Base-by-base conservation (phyloP, 1,284 basidiomycete genomes). In the Volvariella surrecta region DNA sequence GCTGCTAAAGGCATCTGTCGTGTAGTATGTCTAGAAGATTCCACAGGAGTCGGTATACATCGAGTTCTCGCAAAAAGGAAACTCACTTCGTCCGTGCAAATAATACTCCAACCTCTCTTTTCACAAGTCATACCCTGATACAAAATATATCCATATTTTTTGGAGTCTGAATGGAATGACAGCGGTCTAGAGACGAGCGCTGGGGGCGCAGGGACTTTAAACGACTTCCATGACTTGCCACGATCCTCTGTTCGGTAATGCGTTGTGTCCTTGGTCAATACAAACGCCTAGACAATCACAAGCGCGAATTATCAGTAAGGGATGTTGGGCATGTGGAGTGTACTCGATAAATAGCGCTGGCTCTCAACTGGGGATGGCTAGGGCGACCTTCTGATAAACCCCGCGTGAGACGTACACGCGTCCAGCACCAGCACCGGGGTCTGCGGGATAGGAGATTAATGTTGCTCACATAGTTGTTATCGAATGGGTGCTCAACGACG, bases 221-320 rank as follows among this genome's bases (percentile, higher is more conserved):
- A 97, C 0, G 74, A 59, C 44, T 79, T 77, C 93, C 93, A 97
- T 32, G 82, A 78, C 60, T 75, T 79, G 43, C 93, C 93, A 49
- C 86, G 75, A 62, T 97, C 83, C 32, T 79, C 77, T 1, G 93
- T 92, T 19, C 86, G 81, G 61, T 87, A 96, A 61, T 96, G 92
- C 20, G 59, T 86, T 16, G 52, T 80, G 28, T 69, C 67, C 17
- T 73, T 69, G 4, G 88, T 87, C 48, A 97, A 65, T 20, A 87
- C 81, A 58, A 94, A 96, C 0, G 89, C 92, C 87, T 91, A 50
- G 2, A 35, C 30, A 30, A 1, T 4, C 19, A n/a, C n/a, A n/a
- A n/a, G n/a, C n/a, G n/a, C n/a, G n/a, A n/a, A 37, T 37, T 9
- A 44, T 38, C 34, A 45, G 37, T 28, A 6, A 28, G 24, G 11